Conservation (phyloP, 768 basidiomycete genomes). For the Symmetrospora coprosmae region DNA sequence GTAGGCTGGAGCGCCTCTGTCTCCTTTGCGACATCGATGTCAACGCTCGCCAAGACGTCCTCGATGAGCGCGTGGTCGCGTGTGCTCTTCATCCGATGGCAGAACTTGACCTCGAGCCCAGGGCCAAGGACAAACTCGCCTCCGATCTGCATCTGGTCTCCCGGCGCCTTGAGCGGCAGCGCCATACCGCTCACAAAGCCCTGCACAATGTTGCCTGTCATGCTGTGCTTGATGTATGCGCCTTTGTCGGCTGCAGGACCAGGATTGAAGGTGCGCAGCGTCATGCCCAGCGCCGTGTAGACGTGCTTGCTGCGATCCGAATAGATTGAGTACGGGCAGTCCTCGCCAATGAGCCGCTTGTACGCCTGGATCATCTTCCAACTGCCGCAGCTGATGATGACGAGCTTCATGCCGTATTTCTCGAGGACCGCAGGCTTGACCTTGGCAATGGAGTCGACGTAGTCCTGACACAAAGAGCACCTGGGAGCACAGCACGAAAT, state of each 20-base stretch:
- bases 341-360: neutral
- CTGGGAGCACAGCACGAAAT: neutral
- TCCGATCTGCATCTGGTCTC: slow-evolving; percentile 19
- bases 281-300: slow-evolving; percentile 20
- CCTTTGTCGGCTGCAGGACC: neutral
- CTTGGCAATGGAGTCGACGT: slow-evolving; percentile 7
- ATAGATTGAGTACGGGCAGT: slow-evolving; percentile 17
- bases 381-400: slow-evolving; percentile 8
- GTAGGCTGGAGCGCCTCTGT: neutral
- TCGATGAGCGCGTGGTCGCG: slow-evolving; percentile 15
- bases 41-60: slow-evolving; percentile 11
- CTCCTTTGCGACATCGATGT: slow-evolving; percentile 2
- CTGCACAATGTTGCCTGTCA: neutral
- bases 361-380: slow-evolving; percentile 23
- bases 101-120: slow-evolving; percentile 2
- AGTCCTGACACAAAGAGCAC: slow-evolving; percentile 19
- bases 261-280: slow-evolving; percentile 13
- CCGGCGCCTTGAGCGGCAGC: slow-evolving; percentile 12
- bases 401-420: slow-evolving; percentile 4
- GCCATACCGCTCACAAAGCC: neutral
- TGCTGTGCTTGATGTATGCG: slow-evolving; percentile 2
- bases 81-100: slow-evolving; percentile 17
- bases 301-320: slow-evolving; percentile 14
- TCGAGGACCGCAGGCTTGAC: slow-evolving; percentile 15
- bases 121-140: slow-evolving; percentile 22